Base-by-base conservation (phyloP, 2,329 filamentous ascomycete species). In the Didymella segeticola region DNA sequence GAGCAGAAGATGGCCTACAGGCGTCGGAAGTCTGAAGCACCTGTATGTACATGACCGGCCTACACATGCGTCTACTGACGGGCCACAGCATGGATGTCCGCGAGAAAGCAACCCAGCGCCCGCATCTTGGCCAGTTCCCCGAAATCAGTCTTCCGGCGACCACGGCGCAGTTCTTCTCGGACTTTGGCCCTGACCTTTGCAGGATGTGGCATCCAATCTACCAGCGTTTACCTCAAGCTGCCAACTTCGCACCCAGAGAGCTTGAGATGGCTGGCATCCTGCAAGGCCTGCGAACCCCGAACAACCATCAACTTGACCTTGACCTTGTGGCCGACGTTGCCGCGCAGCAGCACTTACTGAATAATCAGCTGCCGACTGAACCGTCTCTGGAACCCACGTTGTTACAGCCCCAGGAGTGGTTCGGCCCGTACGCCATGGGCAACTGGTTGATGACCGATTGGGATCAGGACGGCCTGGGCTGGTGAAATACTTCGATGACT, bases 361-460 rank as follows among this genome's bases (percentile, higher is more conserved):
- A 56, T 36, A 59, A 46, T 26, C 60, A 68, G 31, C 45, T 53
- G 2, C 31, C 45, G 9, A 56, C 46, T 9, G 60, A 53, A 17
- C 41, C 56, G 19, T 54, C 49, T 6, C 36, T 67, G 9, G 70
- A 71, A 37, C 64, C 68, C 8, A 68, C 63, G 6, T 22, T 71
- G n/a, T 46, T 72, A n/a, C 66, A 72, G 34, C 62, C 67, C 11
- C 67, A 71, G 36, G 62, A 68, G 15, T 70, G 63, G 61, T 63
- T 71, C 23, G 61, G 60, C 6, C 64, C 62, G 9, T 70, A 71
- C 34, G 64, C 62, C 19, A 66, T 68, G 52, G 67, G 66, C 10
- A 70, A 70, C 37, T 73, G 68, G 70, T 51, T 72, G 26, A 66
- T 71, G 56, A 61, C 64, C n/a, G 69, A 73, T 46, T 73, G 69